Conservation (phyloP, 352 stramenopile genomes). For the Phytophthora rubi region DNA sequence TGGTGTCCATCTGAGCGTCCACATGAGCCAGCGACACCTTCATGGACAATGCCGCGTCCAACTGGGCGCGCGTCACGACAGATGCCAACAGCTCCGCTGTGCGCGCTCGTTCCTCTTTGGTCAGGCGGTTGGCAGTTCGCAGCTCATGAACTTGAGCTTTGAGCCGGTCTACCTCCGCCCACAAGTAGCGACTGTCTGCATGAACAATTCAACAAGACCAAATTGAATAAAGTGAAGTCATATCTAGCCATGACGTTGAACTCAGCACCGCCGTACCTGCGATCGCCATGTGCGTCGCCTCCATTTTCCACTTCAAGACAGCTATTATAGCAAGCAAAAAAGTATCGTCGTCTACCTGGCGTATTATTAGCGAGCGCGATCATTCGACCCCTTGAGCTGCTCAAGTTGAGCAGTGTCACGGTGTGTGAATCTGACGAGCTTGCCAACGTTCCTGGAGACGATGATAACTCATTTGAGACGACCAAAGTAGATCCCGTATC, state of each 20-base stretch:
- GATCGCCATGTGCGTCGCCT: conserved; percentile 29
- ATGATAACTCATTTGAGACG: too few relatives aligned
- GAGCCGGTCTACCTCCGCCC: conserved; percentile 64
- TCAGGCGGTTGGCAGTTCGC: conserved; percentile 30
- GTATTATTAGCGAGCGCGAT: neutral
- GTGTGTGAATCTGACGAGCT: neutral
- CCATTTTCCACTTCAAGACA: neutral
- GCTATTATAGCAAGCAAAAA: neutral
- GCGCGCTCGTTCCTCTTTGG: conserved; percentile 39
- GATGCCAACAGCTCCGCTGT: conserved; percentile 47
- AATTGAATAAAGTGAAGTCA: too few relatives aligned
- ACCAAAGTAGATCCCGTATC: too few relatives aligned
- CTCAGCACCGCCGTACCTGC: conserved; percentile 19
- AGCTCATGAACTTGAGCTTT: conserved; percentile 59
- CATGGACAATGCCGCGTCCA: conserved; percentile 67
- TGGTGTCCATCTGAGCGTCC: conserved; percentile 37
- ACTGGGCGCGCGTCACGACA: conserved; percentile 64
- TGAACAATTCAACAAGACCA: neutral
- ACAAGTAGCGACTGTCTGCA: conserved; percentile 58
- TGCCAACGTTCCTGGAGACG: too few relatives aligned
- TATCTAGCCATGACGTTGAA: neutral
- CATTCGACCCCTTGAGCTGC: too few relatives aligned
- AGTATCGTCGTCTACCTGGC: neutral
- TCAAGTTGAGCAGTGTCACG: too few relatives aligned
- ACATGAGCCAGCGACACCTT: conserved; percentile 59